Percentiles rank a stretch among this genome's conserved stretches.
These are phyloP conservation scores for Malus orientalis DNA, from an alignment of 306 rosid species.

Conservation along the genomic window DNA sequence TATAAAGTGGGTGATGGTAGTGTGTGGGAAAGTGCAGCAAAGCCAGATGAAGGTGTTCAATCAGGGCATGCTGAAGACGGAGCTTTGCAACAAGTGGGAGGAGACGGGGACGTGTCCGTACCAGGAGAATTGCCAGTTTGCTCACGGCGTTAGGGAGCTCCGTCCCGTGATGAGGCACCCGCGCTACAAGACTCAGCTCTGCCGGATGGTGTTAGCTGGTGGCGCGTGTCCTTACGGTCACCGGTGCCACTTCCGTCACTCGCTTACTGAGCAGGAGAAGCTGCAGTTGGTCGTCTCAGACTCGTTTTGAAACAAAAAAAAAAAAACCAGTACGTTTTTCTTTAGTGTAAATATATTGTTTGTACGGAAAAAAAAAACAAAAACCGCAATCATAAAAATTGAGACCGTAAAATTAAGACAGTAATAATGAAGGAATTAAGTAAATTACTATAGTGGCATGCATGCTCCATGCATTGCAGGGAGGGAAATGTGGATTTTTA, in stretches of 20 bases:
- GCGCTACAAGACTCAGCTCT: slow-evolving; percentile 86
- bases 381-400: neutral
- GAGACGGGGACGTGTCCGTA: slow-evolving; percentile 82
- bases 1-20: neutral
- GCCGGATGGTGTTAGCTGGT: slow-evolving; percentile 82
- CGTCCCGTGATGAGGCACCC: slow-evolving; percentile 95
- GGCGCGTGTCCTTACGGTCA: slow-evolving; percentile 79
- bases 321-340: no score
- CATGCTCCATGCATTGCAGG: neutral
- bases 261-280: slow-evolving; percentile 64
- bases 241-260: slow-evolving; percentile 94
- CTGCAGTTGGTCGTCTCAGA: neutral
- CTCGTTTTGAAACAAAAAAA: neutral
- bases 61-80: slow-evolving; percentile 91
- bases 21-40: slow-evolving; percentile 24
- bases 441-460: neutral
- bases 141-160: slow-evolving; percentile 81
- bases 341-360: neutral
- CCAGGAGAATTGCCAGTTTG: slow-evolving; percentile 69
- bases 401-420: neutral
- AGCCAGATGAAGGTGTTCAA: slow-evolving; percentile 54
- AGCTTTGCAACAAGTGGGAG: slow-evolving; percentile 95
- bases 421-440: neutral
- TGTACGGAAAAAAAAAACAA: no score
- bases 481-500: neutral